Base-by-base conservation (phyloP, 441 rosid genomes). In the Euphorbia neoarborescens region DNA sequence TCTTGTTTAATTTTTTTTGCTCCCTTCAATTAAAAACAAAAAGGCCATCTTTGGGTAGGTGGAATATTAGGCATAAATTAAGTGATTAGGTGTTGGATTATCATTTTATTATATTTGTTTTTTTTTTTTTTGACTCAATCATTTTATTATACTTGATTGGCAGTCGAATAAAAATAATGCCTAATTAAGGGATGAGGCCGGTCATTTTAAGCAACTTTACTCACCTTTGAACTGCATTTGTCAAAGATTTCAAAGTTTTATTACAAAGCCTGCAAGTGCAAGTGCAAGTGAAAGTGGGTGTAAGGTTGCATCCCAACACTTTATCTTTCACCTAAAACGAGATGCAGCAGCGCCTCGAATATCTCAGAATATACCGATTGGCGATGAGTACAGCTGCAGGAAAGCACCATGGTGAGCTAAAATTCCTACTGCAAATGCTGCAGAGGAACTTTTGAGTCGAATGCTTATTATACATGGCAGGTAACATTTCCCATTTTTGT, bases 381-480 rank as follows among this genome's bases (percentile, higher is more conserved):
- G 19, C 61, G 2, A 20, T 22, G 9, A 72, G 65, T 35, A 63
- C 5, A 12, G 10, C 60, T 27, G 58, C 46, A 11, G 69, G 32
- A 50, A 46, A 30, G 15, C n/a, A 19, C 13, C 14, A 3, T 17
- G 25, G 48, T 5, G 20, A 25, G 37, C 17, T 14, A 1, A 9
- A 5, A 15, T 13, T 71, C 35, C 50, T 4, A 32, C 25, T 25
- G 62, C 48, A 64, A 7, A 32, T 38, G 48, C n/a, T 1, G 73
- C 27, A 22, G 46, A 40, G 69, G 63, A 60, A 73, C 34, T 63
- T 56, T 14, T 1, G 3, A 19, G 34, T 44, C 27, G 27, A 62
- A 61, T n/a, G 38, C 48, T 35, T 38, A 73, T 58, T 57, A 48
- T 64, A 65, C 70, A 71, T 48, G 71, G 75, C 56, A 19, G 51